A percentile compares a stretch with the other conserved stretches of the same genome.
These are phyloP conservation scores for Mortierella claussenii DNA, from an alignment of 192 early-diverging fungal genomes.

Conservation along the genomic window DNA sequence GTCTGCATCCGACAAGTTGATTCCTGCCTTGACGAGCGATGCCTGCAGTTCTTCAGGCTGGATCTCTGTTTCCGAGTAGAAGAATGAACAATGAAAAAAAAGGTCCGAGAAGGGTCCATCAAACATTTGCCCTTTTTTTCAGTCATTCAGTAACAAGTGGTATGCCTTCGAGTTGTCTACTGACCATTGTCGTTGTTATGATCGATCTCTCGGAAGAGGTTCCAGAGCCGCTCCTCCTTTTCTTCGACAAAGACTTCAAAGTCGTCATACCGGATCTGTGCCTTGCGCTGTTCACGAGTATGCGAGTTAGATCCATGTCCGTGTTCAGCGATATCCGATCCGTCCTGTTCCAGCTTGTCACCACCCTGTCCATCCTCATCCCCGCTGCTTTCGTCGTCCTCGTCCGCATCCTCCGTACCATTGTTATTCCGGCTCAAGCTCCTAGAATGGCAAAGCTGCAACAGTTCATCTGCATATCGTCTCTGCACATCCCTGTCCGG, in stretches of 20 bases:
- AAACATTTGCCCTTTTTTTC: not conserved
- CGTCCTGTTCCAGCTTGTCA: not conserved
- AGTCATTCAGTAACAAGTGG: not conserved
- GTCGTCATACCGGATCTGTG: slow-evolving; percentile 60
- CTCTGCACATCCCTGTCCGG: slow-evolving; percentile 39
- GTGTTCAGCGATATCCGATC: slow-evolving; percentile 1
- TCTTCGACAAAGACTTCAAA: slow-evolving; percentile 71
- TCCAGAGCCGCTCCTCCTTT: slow-evolving; percentile 73
- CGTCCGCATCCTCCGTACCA: not conserved
- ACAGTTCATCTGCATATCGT: slow-evolving; percentile 43
- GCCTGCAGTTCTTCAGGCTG: slow-evolving; percentile 64
- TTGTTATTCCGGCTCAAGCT: slow-evolving; percentile 13
- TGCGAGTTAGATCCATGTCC: not conserved
- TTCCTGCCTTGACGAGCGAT: slow-evolving; percentile 68
- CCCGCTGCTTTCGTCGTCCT: not conserved
- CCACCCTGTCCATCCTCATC: not conserved
- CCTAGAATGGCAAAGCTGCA: slow-evolving; percentile 48
- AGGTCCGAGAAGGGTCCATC: not conserved
- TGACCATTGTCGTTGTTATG: slow-evolving; percentile 62
- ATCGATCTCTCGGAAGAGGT: slow-evolving; percentile 74
- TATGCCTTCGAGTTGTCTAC: not conserved
- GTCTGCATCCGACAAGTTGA: slow-evolving; percentile 68
- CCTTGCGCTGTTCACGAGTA: not conserved
- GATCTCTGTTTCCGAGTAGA: slow-evolving; percentile 41
- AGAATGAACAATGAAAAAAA: slow-evolving; percentile 1